Base-by-base conservation (phyloP, 179 eudicot species). In the Corrigiola litoralis region DNA sequence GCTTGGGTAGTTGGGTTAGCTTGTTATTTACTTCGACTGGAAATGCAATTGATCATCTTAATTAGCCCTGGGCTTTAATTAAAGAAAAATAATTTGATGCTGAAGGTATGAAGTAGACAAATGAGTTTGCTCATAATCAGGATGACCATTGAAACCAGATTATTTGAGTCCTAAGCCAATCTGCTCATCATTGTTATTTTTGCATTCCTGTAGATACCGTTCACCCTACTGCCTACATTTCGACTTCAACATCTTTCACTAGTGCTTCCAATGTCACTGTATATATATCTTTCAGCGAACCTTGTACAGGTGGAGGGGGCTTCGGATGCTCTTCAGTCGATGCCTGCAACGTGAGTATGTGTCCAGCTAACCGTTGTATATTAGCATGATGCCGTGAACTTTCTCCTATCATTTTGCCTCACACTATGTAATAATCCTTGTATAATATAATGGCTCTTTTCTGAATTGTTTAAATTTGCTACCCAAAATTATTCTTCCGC, bases 281-380 rank as follows among this genome's bases (percentile, higher is more conserved):
- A 40, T 71, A 85, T 74, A 78, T 94, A 55, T 70, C 95, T 8
- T 94, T 94, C 78, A 87, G 85, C 41, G 89, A 94, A 72, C 84
- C 92, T 5, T 94, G 99, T 71, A 69, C 66, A 36, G 91, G 86
- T 36, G 83, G 81, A 80, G 88, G 85, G 65, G 97, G 97, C 69
- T 91, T 91, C 61, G 34, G 63, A 63, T 94, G 99, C 75, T 75
- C 81, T 23, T 80, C 97, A 21, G 71, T 68, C 40, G 63, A 85
- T 75, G 48, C 82, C 73, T 94, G 99, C 84, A 86, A 84, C 65
- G 98, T 92, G 85, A 87, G 98, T 85, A 73, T 45, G 74, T 85
- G 76, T 41, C 69, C 70, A 52, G 58, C 62, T 54, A 45, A 50
- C 23, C 47, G 25, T 57, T 53, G 13, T 40, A 17, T 61, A 42